phyloP scores from a whole-genome alignment of 352 stramenopile genomes.

The Globisporangium solare region DNA sequence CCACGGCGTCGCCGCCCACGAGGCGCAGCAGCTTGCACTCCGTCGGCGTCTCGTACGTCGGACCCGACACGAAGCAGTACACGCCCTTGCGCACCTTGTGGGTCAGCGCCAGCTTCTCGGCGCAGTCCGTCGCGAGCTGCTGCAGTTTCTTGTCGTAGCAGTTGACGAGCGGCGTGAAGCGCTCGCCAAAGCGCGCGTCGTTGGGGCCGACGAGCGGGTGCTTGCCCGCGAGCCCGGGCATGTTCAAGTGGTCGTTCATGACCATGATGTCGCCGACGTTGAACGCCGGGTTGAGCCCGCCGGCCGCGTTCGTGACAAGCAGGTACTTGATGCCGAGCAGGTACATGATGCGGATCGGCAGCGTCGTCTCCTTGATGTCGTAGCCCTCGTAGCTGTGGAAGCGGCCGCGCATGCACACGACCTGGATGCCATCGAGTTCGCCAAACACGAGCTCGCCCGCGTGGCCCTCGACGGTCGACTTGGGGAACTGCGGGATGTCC shows the following conservation, averaged over 20 bases:
- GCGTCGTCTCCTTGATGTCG: conserved; percentile 89
- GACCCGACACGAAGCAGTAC: conserved; percentile 96
- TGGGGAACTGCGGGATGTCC: conserved; percentile 92
- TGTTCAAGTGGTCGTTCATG: conserved; percentile 95
- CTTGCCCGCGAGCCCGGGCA: conserved; percentile 90
- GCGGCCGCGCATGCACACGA: conserved; percentile 94
- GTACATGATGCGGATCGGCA: conserved; percentile 95
- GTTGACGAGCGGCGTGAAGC: conserved; percentile 95
- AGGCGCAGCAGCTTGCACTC: conserved; percentile 92
- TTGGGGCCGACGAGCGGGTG: conserved; percentile 95
- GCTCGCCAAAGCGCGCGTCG: conserved; percentile 90
- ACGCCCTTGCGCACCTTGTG: conserved; percentile 85
- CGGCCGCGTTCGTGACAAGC: conserved; percentile 96
- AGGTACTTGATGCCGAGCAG: conserved; percentile 94
- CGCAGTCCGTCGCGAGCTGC: conserved; percentile 71
- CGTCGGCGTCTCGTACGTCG: conserved; percentile 95
- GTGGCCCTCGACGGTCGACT: conserved; percentile 92
- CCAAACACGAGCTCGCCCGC: conserved; percentile 95
- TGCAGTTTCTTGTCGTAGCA: conserved; percentile 92
- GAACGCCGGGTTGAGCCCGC: conserved; percentile 91
- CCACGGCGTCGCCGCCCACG: conserved; percentile 91
- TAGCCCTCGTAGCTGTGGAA: conserved; percentile 98
- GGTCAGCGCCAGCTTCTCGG: conserved; percentile 72
- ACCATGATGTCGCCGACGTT: conserved; percentile 97
- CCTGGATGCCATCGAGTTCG: conserved; percentile 66